Evolutionary conservation across 2,329 filamentous ascomycete species (phyloP).

Genomic region (Phyllosticta citrichinensis): DNA sequence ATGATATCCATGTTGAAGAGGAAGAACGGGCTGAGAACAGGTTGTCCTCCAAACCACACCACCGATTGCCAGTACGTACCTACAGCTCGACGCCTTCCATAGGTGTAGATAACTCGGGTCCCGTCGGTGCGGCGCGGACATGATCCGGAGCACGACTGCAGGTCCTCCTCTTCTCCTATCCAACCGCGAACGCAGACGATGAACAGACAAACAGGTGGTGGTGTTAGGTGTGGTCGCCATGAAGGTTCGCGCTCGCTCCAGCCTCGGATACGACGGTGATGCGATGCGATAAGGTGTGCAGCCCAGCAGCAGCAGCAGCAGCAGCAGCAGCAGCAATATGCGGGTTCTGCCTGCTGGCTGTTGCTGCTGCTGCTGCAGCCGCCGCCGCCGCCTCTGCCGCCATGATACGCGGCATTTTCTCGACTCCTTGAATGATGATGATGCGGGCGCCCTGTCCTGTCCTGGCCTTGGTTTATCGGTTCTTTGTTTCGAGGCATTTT

Average conservation of each 20-base stretch:
- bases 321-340: neutral
- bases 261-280: neutral
- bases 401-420: neutral
- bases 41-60: neutral
- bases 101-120: neutral
- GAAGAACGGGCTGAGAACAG: neutral
- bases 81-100: neutral
- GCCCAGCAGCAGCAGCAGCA: too few relatives aligned
- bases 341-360: neutral
- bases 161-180: neutral
- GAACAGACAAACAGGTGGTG: neutral
- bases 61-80: neutral
- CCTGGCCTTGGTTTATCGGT: neutral
- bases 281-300: neutral
- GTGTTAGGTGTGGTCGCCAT: neutral
- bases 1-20: neutral
- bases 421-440: neutral
- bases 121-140: neutral
- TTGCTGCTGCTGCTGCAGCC: neutral
- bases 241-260: neutral
- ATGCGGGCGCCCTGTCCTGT: neutral
- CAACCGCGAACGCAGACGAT: neutral
- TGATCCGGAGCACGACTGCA: neutral
- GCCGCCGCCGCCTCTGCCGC: neutral
- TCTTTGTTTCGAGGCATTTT: neutral